Percentiles rank a stretch among this genome's conserved stretches.
Conservation (phyloP, 257 asterid species). For the Ajuga chamaepitys region DNA sequence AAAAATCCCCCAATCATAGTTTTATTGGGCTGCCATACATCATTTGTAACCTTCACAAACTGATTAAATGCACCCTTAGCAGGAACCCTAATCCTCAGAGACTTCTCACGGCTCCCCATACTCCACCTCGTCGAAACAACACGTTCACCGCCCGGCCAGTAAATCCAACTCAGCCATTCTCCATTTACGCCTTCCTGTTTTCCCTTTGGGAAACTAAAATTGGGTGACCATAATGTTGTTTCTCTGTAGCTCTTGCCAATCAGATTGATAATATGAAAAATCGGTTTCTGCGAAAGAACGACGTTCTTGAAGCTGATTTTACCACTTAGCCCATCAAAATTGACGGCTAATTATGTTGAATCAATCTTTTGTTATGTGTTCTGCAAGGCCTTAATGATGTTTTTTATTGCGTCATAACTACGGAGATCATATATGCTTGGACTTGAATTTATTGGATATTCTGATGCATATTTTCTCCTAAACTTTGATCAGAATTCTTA, state of each 20-base stretch:
- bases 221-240: constrained; percentile 41
- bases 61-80: constrained; percentile 41
- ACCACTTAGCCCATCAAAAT: constrained; percentile 51
- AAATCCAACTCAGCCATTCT: constrained; percentile 30
- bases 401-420: constrained; percentile 47
- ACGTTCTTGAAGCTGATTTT: constrained; percentile 41
- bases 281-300: constrained; percentile 23
- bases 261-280: constrained; percentile 41
- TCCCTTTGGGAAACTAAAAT: constrained; percentile 31
- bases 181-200: too few species aligned
- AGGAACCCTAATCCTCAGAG: constrained; percentile 51
- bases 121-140: constrained; percentile 36
- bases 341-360: constrained; percentile 6
- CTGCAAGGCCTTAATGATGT: constrained; percentile 25
- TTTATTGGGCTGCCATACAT: constrained; percentile 17
- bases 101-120: constrained; percentile 30
- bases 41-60: constrained; percentile 41
- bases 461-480: constrained; percentile 25
- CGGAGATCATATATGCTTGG: constrained; percentile 40
- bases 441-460: constrained; percentile 25
- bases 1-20: constrained; percentile 43
- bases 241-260: constrained; percentile 48
- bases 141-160: constrained; percentile 56
- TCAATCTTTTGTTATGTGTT: too few species aligned
- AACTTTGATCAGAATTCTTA: constrained; percentile 29